Evolutionary conservation across 208 protist genomes (phyloP).

Genomic region (Entamoeba nuttalli): DNA sequence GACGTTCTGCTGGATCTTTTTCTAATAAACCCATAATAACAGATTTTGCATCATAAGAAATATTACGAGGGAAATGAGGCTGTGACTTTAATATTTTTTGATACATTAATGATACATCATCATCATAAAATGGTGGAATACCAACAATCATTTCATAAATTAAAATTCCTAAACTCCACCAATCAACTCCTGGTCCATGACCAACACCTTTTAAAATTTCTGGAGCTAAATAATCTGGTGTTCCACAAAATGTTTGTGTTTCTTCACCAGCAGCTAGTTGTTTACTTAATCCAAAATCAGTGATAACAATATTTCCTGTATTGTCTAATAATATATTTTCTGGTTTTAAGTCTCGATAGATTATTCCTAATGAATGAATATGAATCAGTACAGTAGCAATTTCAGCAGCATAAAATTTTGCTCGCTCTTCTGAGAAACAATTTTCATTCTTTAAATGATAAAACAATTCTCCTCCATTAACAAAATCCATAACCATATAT

Average conservation of each 20-base stretch:
- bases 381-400: constrained; percentile 40
- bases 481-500: constrained; percentile 47
- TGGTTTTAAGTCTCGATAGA: constrained; percentile 44
- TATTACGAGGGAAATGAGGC: constrained; percentile 50
- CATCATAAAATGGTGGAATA: constrained; percentile 51
- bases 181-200: constrained; percentile 80
- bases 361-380: constrained; percentile 30
- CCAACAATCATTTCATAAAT: constrained; percentile 66
- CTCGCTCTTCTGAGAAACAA: background rate
- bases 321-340: constrained; percentile 39
- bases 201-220: constrained; percentile 71
- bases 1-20: background rate
- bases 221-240: constrained; percentile 40
- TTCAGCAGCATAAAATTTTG: constrained; percentile 39
- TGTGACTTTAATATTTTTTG: constrained; percentile 61
- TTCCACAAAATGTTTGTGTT: constrained; percentile 18
- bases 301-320: constrained; percentile 42
- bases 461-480: constrained; percentile 49
- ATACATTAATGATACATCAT: constrained; percentile 59
- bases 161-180: constrained; percentile 80
- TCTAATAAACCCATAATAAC: constrained; percentile 3
- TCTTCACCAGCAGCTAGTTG: background rate
- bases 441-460: constrained; percentile 32
- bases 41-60: background rate
- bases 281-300: background rate